Conservation (phyloP, 306 rosid species). For the Alnus glutinosa region DNA sequence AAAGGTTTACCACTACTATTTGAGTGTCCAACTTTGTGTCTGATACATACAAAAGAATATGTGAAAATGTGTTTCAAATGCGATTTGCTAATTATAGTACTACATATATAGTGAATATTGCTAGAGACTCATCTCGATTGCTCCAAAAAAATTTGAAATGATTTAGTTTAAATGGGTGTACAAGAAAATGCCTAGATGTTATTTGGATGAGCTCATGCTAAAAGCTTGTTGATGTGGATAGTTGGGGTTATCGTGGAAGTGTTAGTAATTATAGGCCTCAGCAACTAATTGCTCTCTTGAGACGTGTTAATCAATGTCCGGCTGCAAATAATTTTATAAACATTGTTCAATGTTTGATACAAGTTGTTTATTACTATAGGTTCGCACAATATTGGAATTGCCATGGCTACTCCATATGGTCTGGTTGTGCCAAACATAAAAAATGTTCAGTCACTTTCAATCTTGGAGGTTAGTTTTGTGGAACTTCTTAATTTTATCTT, state of each 20-base stretch:
- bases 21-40: not conserved
- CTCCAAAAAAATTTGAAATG: not conserved
- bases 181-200: not conserved
- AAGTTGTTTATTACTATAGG: slow-evolving; percentile 46
- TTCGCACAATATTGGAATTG: slow-evolving; percentile 89
- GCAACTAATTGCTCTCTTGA: slow-evolving; percentile 2
- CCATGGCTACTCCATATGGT: slow-evolving; percentile 86
- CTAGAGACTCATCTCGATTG: not conserved
- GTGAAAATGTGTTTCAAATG: not conserved
- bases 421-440: slow-evolving; percentile 92
- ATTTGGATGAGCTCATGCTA: not conserved
- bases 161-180: not conserved
- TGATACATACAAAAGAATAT: not conserved
- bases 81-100: not conserved
- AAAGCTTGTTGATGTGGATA: not conserved
- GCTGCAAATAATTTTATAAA: slow-evolving; percentile 7
- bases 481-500: not conserved
- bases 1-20: not conserved
- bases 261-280: not conserved
- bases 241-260: not conserved
- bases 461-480: slow-evolving; percentile 69
- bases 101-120: not conserved
- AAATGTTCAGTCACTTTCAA: slow-evolving; percentile 84
- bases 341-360: slow-evolving; percentile 22
- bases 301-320: slow-evolving; percentile 13